A percentile compares a stretch with the other conserved stretches of the same genome.
Conservation (phyloP, 108 stramenopile species). For the Nitzschia sp. region DNA sequence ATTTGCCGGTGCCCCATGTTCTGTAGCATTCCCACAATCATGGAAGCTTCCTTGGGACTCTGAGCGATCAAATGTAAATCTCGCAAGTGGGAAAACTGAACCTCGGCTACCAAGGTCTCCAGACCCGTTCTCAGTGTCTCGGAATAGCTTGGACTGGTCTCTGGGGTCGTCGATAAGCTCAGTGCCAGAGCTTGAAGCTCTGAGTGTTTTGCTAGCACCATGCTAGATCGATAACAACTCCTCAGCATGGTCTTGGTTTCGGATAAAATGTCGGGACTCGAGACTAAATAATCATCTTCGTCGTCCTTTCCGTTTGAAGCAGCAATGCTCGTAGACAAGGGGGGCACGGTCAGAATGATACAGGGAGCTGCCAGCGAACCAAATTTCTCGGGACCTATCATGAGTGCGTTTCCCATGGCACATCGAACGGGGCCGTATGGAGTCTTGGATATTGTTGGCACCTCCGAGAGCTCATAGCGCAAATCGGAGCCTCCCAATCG, state of each 20-base stretch:
- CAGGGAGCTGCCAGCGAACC: conserved; percentile 8
- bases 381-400: conserved; percentile 22
- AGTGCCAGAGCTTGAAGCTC: conserved; percentile 16
- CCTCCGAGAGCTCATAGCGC: conserved; percentile 8
- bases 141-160: not conserved
- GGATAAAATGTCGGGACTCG: not conserved
- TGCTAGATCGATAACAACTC: conserved; percentile 19
- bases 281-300: not conserved
- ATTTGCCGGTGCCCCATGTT: conserved; percentile 22
- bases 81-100: conserved; percentile 10
- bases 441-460: conserved; percentile 15
- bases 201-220: conserved; percentile 22
- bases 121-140: conserved; percentile 12
- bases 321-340: conserved; percentile 2
- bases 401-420: conserved; percentile 28
- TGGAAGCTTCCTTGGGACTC: not conserved
- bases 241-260: conserved; percentile 16
- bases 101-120: conserved; percentile 25
- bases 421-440: conserved; percentile 27
- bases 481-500: conserved; percentile 11
- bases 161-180: conserved; percentile 6
- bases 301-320: not conserved
- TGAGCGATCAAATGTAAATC: conserved; percentile 14
- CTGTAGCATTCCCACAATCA: not conserved
- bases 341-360: conserved; percentile 22